Evolutionary conservation across 352 stramenopile genomes (phyloP).

Genomic region (Elongisporangium senticosum): DNA sequence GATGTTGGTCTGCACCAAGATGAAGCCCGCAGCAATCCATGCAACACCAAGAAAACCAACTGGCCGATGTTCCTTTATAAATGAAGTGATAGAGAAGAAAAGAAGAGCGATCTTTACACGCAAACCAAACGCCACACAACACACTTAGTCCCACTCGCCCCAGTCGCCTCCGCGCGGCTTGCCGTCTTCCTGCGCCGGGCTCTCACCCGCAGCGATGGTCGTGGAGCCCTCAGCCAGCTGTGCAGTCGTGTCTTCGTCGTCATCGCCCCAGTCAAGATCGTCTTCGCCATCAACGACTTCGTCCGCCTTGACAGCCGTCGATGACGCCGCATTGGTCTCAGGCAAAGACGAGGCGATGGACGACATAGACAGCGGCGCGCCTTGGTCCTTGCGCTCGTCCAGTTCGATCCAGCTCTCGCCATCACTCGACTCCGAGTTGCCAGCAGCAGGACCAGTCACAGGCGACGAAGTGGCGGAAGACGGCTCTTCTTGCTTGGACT

Average conservation of each 20-base stretch:
- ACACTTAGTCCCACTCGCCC: constrained; percentile 64
- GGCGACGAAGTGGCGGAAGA: constrained; percentile 2
- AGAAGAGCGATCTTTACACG: constrained; percentile 2
- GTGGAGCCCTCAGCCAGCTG: constrained; percentile 10
- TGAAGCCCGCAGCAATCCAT: too few relatives aligned
- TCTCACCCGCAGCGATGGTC: constrained; percentile 11
- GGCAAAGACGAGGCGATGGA: constrained; percentile 30
- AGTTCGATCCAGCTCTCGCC: constrained; percentile 65
- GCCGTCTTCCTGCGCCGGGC: constrained; percentile 18
- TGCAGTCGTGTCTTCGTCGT: constrained; percentile 28
- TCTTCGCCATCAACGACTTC: constrained; percentile 31
- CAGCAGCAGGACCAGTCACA: neutral
- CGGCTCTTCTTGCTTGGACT: constrained; percentile 29
- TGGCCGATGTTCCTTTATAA: neutral
- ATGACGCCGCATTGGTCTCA: constrained; percentile 2
- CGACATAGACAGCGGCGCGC: constrained; percentile 33
- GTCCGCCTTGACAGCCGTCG: constrained; percentile 15
- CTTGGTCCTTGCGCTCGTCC: constrained; percentile 48
- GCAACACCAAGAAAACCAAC: neutral
- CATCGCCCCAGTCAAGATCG: constrained; percentile 60
- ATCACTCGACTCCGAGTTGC: constrained; percentile 40
- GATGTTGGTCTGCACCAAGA: too few relatives aligned
- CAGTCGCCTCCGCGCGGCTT: constrained; percentile 54
- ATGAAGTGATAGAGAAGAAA: neutral
- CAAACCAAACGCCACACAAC: constrained; percentile 1